phyloP scores from a whole-genome alignment of 1,139 yeast species.

The Debaryomyces singareniensis region DNA sequence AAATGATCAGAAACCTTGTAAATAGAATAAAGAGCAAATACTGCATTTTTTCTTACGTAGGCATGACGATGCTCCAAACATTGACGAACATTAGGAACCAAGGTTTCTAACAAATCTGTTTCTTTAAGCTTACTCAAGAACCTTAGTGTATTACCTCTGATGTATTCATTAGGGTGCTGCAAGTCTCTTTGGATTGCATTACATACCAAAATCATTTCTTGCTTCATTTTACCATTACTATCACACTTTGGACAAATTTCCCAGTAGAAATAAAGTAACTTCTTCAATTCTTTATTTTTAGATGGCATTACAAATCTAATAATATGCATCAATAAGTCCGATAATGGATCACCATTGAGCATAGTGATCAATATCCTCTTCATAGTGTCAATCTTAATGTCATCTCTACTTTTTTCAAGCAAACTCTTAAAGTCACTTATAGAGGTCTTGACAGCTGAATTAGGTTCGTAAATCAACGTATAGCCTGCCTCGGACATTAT shows the following conservation, averaged over 20 bases:
- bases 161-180: conserved; percentile 96
- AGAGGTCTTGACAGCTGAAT: conserved; percentile 64
- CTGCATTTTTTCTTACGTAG: conserved; percentile 95
- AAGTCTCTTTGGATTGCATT: conserved; percentile 96
- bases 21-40: conserved; percentile 81
- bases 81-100: conserved; percentile 86
- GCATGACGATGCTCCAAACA: conserved; percentile 97
- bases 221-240: conserved; percentile 84
- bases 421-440: conserved; percentile 70
- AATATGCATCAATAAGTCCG: conserved; percentile 94
- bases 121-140: conserved; percentile 87
- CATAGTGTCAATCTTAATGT: conserved; percentile 85
- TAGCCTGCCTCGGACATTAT: conserved; percentile 51
- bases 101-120: conserved; percentile 89
- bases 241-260: conserved; percentile 94
- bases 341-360: conserved; percentile 90
- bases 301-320: conserved; percentile 98
- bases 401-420: conserved; percentile 88
- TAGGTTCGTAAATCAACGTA: conserved; percentile 72
- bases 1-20: conserved; percentile 78
- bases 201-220: conserved; percentile 97
- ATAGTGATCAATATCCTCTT: conserved; percentile 77
- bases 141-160: conserved; percentile 91
- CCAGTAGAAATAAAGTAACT: conserved; percentile 93
- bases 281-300: conserved; percentile 82